These are phyloP conservation scores for Auriscalpium orientale DNA, from an alignment of 768 basidiomycete genomes.

Conservation along the genomic window DNA sequence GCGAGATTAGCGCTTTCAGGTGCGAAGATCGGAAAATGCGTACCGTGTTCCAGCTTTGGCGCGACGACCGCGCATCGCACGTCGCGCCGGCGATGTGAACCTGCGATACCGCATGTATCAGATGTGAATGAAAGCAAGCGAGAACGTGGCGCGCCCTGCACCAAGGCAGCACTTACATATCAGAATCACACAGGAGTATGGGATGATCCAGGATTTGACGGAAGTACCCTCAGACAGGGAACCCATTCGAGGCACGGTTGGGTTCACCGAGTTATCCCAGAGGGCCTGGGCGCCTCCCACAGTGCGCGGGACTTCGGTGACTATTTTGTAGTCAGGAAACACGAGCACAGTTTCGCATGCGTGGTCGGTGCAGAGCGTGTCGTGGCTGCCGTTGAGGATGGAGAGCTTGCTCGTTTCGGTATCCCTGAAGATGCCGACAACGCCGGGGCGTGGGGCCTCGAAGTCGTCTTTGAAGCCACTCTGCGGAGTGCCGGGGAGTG, in stretches of 20 bases:
- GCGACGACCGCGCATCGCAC: constrained; percentile 88
- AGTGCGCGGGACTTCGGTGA: constrained; percentile 63
- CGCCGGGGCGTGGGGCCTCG: constrained; percentile 16
- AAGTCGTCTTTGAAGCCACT: background rate
- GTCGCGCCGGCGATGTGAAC: constrained; percentile 90
- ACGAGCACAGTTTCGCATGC: constrained; percentile 75
- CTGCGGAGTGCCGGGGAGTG: constrained; percentile 2
- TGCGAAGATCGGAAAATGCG: constrained; percentile 14
- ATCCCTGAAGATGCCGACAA: constrained; percentile 52
- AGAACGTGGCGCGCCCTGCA: too few relatives aligned
- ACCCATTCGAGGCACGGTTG: constrained; percentile 43
- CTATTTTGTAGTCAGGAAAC: constrained; percentile 86
- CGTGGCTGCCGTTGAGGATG: constrained; percentile 80
- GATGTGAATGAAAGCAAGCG: background rate
- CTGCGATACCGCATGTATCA: constrained; percentile 29
- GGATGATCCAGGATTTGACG: constrained; percentile 70
- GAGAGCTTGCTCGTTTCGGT: constrained; percentile 50
- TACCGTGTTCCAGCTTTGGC: constrained; percentile 72
- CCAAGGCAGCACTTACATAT: constrained; percentile 55
- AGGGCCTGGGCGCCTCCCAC: constrained; percentile 59
- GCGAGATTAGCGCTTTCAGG: constrained; percentile 1
- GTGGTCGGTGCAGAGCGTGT: constrained; percentile 56
- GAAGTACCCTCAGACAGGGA: constrained; percentile 34
- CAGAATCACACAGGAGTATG: constrained; percentile 85
- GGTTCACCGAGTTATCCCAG: constrained; percentile 58